These are phyloP conservation scores for Mycena alexandri DNA, from an alignment of 768 basidiomycete species.

Conservation along the genomic window DNA sequence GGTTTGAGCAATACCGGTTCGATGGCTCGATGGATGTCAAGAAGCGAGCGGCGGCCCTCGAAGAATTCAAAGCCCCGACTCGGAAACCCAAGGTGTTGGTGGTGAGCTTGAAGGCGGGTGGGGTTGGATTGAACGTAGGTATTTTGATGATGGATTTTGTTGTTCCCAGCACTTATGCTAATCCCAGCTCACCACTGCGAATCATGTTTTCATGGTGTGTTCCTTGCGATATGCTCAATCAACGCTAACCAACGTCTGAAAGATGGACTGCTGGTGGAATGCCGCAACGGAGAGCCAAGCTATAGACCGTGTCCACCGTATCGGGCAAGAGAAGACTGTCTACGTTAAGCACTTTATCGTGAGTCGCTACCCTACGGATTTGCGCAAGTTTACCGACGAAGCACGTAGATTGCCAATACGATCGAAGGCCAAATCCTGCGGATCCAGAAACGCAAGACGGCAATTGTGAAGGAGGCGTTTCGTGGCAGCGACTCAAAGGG, in stretches of 20 bases:
- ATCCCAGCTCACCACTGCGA: constrained; percentile 79
- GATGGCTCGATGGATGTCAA: constrained; percentile 95
- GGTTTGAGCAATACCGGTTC: constrained; percentile 80
- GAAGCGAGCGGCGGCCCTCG: constrained; percentile 80
- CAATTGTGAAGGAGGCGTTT: constrained; percentile 89
- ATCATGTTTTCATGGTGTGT: constrained; percentile 88
- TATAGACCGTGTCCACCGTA: constrained; percentile 87
- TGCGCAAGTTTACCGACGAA: background rate
- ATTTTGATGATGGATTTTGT: background rate
- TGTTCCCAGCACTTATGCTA: constrained; percentile 1
- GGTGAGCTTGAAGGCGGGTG: constrained; percentile 90
- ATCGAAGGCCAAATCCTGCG: constrained; percentile 84
- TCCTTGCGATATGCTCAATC: background rate
- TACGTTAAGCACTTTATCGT: constrained; percentile 90
- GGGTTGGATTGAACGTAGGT: constrained; percentile 88
- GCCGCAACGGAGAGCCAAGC: constrained; percentile 88
- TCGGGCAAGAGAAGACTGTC: constrained; percentile 86
- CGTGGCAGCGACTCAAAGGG: constrained; percentile 60
- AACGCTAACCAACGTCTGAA: constrained; percentile 24
- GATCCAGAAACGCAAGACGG: constrained; percentile 89
- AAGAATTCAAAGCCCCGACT: constrained; percentile 79
- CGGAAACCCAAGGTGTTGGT: constrained; percentile 82
- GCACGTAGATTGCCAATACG: constrained; percentile 72
- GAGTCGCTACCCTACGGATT: constrained; percentile 40
- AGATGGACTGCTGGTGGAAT: constrained; percentile 98